Conservation (phyloP, 2,329 filamentous ascomycete genomes). For the Neofusicoccum parvum region DNA sequence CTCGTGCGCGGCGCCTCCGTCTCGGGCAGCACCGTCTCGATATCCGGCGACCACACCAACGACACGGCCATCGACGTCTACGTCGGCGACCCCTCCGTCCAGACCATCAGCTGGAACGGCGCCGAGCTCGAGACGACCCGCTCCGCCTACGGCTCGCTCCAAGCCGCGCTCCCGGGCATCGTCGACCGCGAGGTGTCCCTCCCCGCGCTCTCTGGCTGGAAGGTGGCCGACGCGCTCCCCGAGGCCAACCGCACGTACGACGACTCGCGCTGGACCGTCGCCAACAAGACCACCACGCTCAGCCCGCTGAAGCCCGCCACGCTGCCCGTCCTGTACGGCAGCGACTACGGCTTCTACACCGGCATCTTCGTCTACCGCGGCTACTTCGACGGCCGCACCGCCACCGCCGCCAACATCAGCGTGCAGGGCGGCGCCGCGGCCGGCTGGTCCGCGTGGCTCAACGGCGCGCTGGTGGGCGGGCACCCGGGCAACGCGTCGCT, state of each 20-base stretch:
- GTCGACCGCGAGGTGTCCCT: slow-evolving; percentile 28
- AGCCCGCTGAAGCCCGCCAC: slow-evolving; percentile 42
- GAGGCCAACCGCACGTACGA: slow-evolving; percentile 50
- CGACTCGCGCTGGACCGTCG: slow-evolving; percentile 48
- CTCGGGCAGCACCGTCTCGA: slow-evolving; percentile 28
- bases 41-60: slow-evolving; percentile 41
- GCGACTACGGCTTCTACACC: slow-evolving; percentile 47
- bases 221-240: slow-evolving; percentile 52
- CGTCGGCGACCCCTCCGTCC: slow-evolving; percentile 28
- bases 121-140: slow-evolving; percentile 31
- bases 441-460: slow-evolving; percentile 61
- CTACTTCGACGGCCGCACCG: slow-evolving; percentile 37
- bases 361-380: slow-evolving; percentile 47
- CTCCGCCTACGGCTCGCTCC: slow-evolving; percentile 38
- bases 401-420: slow-evolving; percentile 52
- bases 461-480: slow-evolving; percentile 59
- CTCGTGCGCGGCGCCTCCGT: slow-evolving; percentile 38
- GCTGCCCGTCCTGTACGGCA: slow-evolving; percentile 44
- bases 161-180: slow-evolving; percentile 2
- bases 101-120: slow-evolving; percentile 43
- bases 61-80: slow-evolving; percentile 43
- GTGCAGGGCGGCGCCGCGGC: slow-evolving; percentile 58
- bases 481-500: slow-evolving; percentile 54
- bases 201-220: slow-evolving; percentile 50
- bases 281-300: slow-evolving; percentile 34